Evolutionary conservation across 108 stramenopile species (phyloP).

Genomic region (Stephanodiscus minutulus): DNA sequence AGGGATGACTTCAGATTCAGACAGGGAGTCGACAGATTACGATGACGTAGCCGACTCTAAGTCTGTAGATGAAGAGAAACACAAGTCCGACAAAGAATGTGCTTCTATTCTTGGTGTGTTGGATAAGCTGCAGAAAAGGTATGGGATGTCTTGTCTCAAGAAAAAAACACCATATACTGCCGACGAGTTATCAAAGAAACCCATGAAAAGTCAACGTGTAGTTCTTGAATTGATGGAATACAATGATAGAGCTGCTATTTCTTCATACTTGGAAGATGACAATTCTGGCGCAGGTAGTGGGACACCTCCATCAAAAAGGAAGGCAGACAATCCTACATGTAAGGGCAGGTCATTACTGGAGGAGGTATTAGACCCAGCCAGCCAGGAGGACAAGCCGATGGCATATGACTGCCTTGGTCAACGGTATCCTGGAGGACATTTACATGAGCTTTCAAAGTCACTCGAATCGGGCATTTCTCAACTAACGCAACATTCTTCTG

Average conservation of each 20-base stretch:
- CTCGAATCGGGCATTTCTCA: background rate
- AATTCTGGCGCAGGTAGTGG: constrained; percentile 1
- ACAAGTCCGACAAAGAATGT: background rate
- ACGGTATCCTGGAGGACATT: background rate
- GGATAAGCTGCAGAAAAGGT: constrained; percentile 36
- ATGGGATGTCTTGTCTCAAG: constrained; percentile 23
- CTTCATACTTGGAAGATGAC: background rate
- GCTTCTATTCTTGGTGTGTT: constrained; percentile 34
- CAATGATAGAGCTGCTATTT: background rate
- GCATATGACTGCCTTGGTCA: constrained; percentile 1
- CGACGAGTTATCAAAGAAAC: background rate
- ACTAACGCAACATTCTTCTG: constrained; percentile 1
- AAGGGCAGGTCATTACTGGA: constrained; percentile 15
- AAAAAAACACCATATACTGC: constrained; percentile 11
- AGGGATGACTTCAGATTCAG: background rate
- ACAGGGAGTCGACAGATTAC: constrained; percentile 1
- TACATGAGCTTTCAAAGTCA: background rate
- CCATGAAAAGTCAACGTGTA: constrained; percentile 1
- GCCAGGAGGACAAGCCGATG: constrained; percentile 1
- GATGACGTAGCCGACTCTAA: constrained; percentile 5
- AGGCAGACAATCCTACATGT: constrained; percentile 16
- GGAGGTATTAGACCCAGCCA: constrained; percentile 5
- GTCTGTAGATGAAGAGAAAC: background rate
- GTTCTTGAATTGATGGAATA: constrained; percentile 2
- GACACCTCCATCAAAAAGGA: constrained; percentile 11